These are phyloP conservation scores for Aspergillus phoenicis DNA, from an alignment of 2,329 filamentous ascomycete species.

Conservation along the genomic window DNA sequence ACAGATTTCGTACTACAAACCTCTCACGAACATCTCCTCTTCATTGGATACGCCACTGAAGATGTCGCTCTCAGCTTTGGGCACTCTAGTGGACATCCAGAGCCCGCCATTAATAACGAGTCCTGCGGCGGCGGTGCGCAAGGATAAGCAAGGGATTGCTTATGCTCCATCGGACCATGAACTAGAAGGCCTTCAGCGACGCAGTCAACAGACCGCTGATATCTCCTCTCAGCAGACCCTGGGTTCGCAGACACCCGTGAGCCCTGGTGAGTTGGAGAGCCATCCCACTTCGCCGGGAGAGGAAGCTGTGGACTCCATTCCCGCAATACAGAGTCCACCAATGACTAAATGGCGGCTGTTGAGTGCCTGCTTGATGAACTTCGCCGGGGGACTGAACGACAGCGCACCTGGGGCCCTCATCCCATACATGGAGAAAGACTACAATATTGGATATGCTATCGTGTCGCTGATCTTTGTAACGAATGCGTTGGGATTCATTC, in stretches of 20 bases:
- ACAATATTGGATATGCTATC: slow-evolving; percentile 73
- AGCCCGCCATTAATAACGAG: slow-evolving; percentile 36
- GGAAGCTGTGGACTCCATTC: slow-evolving; percentile 31
- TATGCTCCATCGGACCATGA: slow-evolving; percentile 27
- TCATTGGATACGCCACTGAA: slow-evolving; percentile 9
- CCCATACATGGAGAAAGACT: slow-evolving; percentile 77
- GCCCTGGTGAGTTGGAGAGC: slow-evolving; percentile 32
- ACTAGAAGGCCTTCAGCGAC: slow-evolving; percentile 23
- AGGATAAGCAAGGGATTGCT: slow-evolving; percentile 24
- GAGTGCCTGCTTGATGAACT: slow-evolving; percentile 64
- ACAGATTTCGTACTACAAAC: not conserved
- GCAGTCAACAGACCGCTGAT: slow-evolving; percentile 1
- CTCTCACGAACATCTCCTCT: not conserved
- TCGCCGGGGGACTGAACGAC: slow-evolving; percentile 74
- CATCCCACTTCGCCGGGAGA: slow-evolving; percentile 14
- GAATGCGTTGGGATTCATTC: slow-evolving; percentile 75
- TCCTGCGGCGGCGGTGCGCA: slow-evolving; percentile 41
- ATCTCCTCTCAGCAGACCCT: not conserved
- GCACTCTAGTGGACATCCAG: slow-evolving; percentile 48
- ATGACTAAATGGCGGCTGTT: slow-evolving; percentile 71
- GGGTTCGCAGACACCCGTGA: slow-evolving; percentile 17
- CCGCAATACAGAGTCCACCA: slow-evolving; percentile 4
- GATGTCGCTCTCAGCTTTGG: slow-evolving; percentile 42
- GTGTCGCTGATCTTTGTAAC: slow-evolving; percentile 82
- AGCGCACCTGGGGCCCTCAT: slow-evolving; percentile 76